phyloP scores from a whole-genome alignment of 331 rosid genomes.

The Rhamnella rubrinervis region DNA sequence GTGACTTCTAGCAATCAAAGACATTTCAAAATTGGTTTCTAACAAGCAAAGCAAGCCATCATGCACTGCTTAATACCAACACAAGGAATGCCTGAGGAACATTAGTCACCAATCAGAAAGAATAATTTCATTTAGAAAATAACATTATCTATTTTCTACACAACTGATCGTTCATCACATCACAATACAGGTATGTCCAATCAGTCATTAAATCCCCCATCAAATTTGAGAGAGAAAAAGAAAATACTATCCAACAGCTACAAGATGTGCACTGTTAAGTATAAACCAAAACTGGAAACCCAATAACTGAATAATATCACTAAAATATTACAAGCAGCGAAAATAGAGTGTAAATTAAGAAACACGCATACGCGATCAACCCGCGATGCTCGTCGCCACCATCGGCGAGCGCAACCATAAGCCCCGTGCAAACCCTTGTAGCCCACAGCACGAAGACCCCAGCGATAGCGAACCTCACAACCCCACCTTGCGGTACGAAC shows the following conservation, averaged over 20 bases:
- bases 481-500: constrained; percentile 68
- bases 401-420: constrained; percentile 76
- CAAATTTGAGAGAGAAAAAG: neutral
- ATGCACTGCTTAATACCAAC: neutral
- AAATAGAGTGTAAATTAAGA: constrained; percentile 91
- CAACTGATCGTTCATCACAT: constrained; percentile 5
- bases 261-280: constrained; percentile 27
- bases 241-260: constrained; percentile 1
- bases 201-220: constrained; percentile 14
- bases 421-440: constrained; percentile 74
- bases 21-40: neutral
- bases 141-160: constrained; percentile 19
- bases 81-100: neutral
- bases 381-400: constrained; percentile 96
- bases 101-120: neutral
- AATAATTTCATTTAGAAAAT: constrained; percentile 2
- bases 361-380: constrained; percentile 85
- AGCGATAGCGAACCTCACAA: constrained; percentile 50
- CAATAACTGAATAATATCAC: constrained; percentile 33
- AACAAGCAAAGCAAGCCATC: neutral
- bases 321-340: constrained; percentile 86
- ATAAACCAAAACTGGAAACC: constrained; percentile 35
- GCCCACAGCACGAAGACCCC: constrained; percentile 85
- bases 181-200: constrained; percentile 1
- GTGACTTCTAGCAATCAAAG: neutral